A percentile compares a stretch with the other conserved stretches of the same genome.
phyloP scores from a whole-genome alignment of 331 rosid species.

The Erythrophleum ivorense region DNA sequence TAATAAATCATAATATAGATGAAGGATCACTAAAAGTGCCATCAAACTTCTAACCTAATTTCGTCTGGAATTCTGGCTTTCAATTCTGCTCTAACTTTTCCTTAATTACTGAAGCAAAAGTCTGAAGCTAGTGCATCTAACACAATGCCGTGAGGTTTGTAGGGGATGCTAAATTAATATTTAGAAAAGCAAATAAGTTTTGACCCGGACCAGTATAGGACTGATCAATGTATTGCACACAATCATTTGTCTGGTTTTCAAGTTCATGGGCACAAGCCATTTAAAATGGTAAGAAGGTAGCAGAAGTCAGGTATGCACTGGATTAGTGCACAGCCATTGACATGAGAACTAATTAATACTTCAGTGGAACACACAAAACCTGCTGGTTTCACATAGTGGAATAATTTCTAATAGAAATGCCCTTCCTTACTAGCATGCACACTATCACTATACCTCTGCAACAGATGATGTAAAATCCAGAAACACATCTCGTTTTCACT shows the following conservation, averaged over 20 bases:
- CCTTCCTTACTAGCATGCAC: neutral
- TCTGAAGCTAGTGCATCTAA: neutral
- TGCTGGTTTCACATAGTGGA: neutral
- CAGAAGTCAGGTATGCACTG: neutral
- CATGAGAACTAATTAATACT: neutral
- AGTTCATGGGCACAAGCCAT: slow-evolving; percentile 3
- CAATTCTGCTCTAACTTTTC: neutral
- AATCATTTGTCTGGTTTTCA: neutral
- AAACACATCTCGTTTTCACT: neutral
- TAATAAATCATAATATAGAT: neutral
- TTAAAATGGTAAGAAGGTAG: neutral
- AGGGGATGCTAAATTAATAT: neutral
- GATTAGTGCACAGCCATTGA: neutral
- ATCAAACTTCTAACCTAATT: neutral
- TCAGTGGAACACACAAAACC: neutral
- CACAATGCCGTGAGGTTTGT: neutral
- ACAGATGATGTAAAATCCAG: neutral
- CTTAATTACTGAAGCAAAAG: neutral
- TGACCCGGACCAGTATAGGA: neutral
- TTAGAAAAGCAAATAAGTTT: neutral
- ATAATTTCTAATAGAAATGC: neutral
- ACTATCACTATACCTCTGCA: slow-evolving; percentile 3
- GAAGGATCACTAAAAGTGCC: neutral
- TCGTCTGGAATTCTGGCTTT: neutral
- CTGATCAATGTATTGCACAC: neutral